These are phyloP conservation scores for Rutidosis leptorrhynchoides DNA, from an alignment of 129 eudicot species.

Conservation along the genomic window DNA sequence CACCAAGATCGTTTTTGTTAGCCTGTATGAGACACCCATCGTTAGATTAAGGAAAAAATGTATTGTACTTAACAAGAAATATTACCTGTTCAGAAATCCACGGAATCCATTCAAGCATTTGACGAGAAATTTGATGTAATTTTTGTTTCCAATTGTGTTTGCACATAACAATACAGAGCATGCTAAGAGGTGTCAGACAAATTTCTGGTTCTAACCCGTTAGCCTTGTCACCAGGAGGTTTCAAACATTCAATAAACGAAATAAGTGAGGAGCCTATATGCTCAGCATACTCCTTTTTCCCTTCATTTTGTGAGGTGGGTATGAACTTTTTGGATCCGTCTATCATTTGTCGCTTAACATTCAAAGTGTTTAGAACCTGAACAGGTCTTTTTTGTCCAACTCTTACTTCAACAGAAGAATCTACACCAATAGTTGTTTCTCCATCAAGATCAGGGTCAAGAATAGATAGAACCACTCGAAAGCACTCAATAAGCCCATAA, in stretches of 20 bases:
- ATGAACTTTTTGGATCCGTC: constrained; percentile 22
- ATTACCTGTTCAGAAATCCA: constrained; percentile 86
- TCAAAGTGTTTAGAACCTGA: constrained; percentile 31
- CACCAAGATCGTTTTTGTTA: constrained; percentile 28
- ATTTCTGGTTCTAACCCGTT: constrained; percentile 45
- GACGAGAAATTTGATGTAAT: constrained; percentile 39
- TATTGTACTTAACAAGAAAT: constrained; percentile 13
- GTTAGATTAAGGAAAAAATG: constrained; percentile 21
- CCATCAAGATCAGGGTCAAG: constrained; percentile 54
- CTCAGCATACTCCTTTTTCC: constrained; percentile 47
- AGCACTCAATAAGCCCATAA: constrained; percentile 58
- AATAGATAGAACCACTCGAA: constrained; percentile 60
- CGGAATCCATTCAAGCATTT: constrained; percentile 64
- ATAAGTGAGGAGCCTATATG: constrained; percentile 46
- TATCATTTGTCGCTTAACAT: constrained; percentile 59
- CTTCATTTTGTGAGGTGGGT: constrained; percentile 26
- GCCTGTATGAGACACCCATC: constrained; percentile 48
- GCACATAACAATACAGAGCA: constrained; percentile 63
- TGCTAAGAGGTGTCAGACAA: constrained; percentile 69
- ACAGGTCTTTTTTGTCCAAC: constrained; percentile 62
- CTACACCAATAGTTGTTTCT: constrained; percentile 29
- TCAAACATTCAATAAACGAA: constrained; percentile 50
- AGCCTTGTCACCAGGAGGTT: constrained; percentile 50
- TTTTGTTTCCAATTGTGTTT: constrained; percentile 40
- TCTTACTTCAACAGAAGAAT: constrained; percentile 26